These are phyloP conservation scores for Ehretia macrophylla DNA, from an alignment of 257 asterid genomes.

Conservation along the genomic window DNA sequence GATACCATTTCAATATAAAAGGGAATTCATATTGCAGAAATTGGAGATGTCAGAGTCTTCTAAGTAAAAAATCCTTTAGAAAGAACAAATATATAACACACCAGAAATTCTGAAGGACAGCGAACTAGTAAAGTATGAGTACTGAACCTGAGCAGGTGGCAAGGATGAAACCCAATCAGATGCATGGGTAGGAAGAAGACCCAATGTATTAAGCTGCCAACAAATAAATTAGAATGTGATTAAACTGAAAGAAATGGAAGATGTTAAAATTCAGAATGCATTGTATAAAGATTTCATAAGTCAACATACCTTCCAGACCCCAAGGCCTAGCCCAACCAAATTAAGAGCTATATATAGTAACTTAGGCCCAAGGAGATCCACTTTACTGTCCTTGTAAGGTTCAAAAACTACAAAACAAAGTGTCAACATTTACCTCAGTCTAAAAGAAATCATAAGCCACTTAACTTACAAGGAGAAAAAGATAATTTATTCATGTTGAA, in stretches of 20 bases:
- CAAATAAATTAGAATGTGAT: conserved; percentile 4
- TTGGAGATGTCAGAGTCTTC: no score
- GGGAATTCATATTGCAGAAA: no score
- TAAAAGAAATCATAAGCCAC: background rate
- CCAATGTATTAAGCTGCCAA: conserved; percentile 84
- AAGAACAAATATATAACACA: background rate
- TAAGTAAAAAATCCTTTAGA: no score
- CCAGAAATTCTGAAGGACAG: background rate
- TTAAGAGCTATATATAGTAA: conserved; percentile 74
- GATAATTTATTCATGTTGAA: background rate
- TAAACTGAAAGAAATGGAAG: conserved; percentile 6
- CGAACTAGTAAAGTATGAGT: conserved; percentile 2
- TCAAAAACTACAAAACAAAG: conserved; percentile 64
- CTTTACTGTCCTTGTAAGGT: conserved; percentile 89
- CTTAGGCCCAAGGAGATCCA: conserved; percentile 77
- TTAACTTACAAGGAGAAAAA: background rate
- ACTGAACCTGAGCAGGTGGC: conserved; percentile 91
- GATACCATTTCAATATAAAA: no score
- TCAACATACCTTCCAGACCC: conserved; percentile 83
- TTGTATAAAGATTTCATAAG: background rate
- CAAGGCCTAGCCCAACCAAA: conserved; percentile 83
- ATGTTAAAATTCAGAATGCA: background rate
- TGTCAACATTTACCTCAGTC: conserved; percentile 10
- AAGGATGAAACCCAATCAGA: conserved; percentile 98
- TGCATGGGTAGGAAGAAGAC: conserved; percentile 96